A percentile compares a stretch with the other conserved stretches of the same genome.
Conservation (phyloP, 768 basidiomycete species). For the Amanita thiersii region DNA sequence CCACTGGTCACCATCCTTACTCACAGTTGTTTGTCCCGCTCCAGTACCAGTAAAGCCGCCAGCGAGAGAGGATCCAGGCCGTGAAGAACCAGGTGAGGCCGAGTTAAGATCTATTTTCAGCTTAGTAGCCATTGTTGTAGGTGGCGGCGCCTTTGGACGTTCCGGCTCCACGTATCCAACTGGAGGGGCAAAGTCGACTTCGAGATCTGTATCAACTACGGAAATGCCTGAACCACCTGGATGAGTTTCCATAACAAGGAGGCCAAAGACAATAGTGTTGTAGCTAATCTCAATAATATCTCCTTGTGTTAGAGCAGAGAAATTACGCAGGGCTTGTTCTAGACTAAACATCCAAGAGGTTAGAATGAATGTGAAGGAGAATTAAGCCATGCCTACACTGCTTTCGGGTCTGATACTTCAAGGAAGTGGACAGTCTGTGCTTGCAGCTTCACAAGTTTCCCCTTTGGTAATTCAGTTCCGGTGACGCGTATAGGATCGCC, state of each 20-base stretch:
- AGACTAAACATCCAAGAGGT: conserved; percentile 46
- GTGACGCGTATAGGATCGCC: conserved; percentile 94
- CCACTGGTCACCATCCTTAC: conserved; percentile 78
- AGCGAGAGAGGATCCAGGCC: conserved; percentile 68
- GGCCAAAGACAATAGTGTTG: conserved; percentile 90
- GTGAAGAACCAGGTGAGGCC: conserved; percentile 77
- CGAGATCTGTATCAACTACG: conserved; percentile 92
- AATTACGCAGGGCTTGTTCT: conserved; percentile 92
- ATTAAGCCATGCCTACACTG: conserved; percentile 60
- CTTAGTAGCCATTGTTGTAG: conserved; percentile 92
- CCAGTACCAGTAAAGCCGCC: conserved; percentile 54
- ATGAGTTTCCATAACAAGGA: conserved; percentile 90
- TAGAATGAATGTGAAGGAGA: neutral
- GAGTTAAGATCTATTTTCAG: conserved; percentile 90
- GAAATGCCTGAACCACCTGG: conserved; percentile 86
- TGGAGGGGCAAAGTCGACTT: conserved; percentile 95
- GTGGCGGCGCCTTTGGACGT: conserved; percentile 71
- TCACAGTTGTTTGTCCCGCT: conserved; percentile 42
- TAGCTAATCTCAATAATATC: conserved; percentile 99
- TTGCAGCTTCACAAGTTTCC: conserved; percentile 94
- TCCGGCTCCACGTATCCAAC: conserved; percentile 94
- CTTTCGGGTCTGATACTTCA: conserved; percentile 95
- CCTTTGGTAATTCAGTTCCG: conserved; percentile 82
- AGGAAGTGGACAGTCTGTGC: conserved; percentile 93
- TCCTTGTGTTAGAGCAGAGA: conserved; percentile 84